These are phyloP conservation scores for Heimioporus punctisporus DNA, from an alignment of 1,284 basidiomycete species.

Conservation along the genomic window DNA sequence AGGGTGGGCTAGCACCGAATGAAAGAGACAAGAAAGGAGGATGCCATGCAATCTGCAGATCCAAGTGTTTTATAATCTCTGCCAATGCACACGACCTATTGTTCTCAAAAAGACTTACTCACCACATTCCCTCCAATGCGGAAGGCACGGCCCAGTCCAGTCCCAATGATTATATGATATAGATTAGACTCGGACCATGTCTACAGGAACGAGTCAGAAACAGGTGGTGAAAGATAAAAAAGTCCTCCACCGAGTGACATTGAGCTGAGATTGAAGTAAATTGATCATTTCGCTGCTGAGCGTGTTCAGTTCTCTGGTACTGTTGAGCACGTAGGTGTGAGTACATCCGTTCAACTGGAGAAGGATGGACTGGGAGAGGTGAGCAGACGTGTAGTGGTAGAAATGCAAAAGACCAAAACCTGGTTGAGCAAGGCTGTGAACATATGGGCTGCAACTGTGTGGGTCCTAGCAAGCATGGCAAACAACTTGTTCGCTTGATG, in stretches of 20 bases:
- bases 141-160: conserved; percentile 82
- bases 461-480: conserved; percentile 48
- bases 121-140: conserved; percentile 97
- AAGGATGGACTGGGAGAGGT: conserved; percentile 54
- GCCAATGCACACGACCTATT: no score
- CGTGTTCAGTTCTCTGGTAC: conserved; percentile 86
- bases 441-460: conserved; percentile 62
- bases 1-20: no score
- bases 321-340: conserved; percentile 80
- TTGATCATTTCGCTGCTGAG: conserved; percentile 86
- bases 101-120: conserved; percentile 48
- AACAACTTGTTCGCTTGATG: no score
- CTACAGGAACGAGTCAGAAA: conserved; percentile 42
- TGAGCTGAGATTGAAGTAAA: conserved; percentile 70
- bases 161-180: conserved; percentile 78
- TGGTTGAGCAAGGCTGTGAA: conserved; percentile 37
- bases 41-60: no score
- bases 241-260: conserved; percentile 47
- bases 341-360: conserved; percentile 69
- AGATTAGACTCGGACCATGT: conserved; percentile 81
- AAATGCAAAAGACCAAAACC: conserved; percentile 21
- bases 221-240: conserved; percentile 4
- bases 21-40: no score
- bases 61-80: no score
- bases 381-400: conserved; percentile 3